Evolutionary conservation across 148 eudicot species (phyloP).

Genomic region (Rheum nobile): DNA sequence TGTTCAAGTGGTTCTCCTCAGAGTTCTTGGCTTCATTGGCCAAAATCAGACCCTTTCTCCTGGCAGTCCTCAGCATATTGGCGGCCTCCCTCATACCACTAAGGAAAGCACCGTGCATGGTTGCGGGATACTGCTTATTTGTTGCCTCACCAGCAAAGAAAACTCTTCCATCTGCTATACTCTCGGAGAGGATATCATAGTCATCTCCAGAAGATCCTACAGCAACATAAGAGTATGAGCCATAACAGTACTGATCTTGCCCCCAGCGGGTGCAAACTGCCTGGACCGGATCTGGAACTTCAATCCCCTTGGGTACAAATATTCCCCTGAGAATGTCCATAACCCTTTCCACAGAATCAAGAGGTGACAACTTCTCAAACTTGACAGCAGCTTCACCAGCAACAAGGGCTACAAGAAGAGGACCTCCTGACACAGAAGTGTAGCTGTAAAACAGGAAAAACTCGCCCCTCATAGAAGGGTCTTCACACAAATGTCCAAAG

Average conservation of each 20-base stretch:
- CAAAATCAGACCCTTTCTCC: slow-evolving; percentile 29
- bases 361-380: slow-evolving; percentile 71
- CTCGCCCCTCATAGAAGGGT: slow-evolving; percentile 77
- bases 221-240: slow-evolving; percentile 87
- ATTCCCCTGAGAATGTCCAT: slow-evolving; percentile 74
- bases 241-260: slow-evolving; percentile 63
- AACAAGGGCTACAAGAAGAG: slow-evolving; percentile 84
- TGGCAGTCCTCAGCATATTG: slow-evolving; percentile 58
- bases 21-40: slow-evolving; percentile 16
- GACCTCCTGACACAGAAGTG: slow-evolving; percentile 82
- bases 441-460: slow-evolving; percentile 92
- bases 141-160: slow-evolving; percentile 99
- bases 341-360: slow-evolving; percentile 64
- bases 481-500: slow-evolving; percentile 75
- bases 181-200: slow-evolving; percentile 86
- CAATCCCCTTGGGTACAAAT: slow-evolving; percentile 77
- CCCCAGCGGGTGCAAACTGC: slow-evolving; percentile 98
- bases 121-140: slow-evolving; percentile 86
- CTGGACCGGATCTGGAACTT: slow-evolving; percentile 78
- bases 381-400: slow-evolving; percentile 94
- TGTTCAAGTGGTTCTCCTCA: slow-evolving; percentile 22
- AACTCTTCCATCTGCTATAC: slow-evolving; percentile 61
- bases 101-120: slow-evolving; percentile 97
- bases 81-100: slow-evolving; percentile 99
- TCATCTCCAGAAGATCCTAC: slow-evolving; percentile 94